Evolutionary conservation across 371 early-diverging fungal genomes (phyloP), one percentile per base, ranked within the genome.

Genomic region (Lichtheimia ramosa): DNA sequence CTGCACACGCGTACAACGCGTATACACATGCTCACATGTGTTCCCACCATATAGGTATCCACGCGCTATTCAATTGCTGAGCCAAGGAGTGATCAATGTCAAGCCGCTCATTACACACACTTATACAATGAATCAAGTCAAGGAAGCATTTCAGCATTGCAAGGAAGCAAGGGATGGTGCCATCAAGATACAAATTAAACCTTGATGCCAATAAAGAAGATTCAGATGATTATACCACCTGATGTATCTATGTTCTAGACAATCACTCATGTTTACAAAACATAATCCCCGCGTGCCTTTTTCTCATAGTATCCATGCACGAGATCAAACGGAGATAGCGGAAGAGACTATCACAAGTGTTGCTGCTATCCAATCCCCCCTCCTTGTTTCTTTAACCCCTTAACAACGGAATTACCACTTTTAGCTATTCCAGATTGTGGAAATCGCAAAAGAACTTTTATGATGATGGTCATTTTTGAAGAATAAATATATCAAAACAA

Each of bases 61-160:
- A 24, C 65, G 69, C 18, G 82, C 82, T 27, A 58, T 82, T 18
- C 64, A 77, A 48, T 70, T 79, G 71, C 50, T 82, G 42, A 61
- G 66, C 34, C 63, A 71, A 20, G 75, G 75, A 18, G 55, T 65
- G 18, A 70, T 82, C 52, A 67, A 79, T 52, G 69, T 82, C 52
- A 79, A 74, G 39, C 66, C 70, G 1, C 58, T 82, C 15, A 74
- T 82, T 23, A 79, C 82, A 8, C 78, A 82, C 39, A 61, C 66
- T 40, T 82, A 77, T 51, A 43, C 67, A 40, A 67, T 82, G 23
- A 55, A 75, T 16, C 69, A 77, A 15, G 61, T 76, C 2, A 25
- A 75, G 13, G 58, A 75, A 51, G 82, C 80, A 14, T 77, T 82
- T 51, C 50, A 74, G 51, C 79, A 75, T 34, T 79, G 74, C 10